Percentiles rank a stretch among this genome's conserved stretches.
These are phyloP conservation scores for Ophioceras dolichostomum DNA, from an alignment of 2,329 filamentous ascomycete genomes.

Conservation along the genomic window DNA sequence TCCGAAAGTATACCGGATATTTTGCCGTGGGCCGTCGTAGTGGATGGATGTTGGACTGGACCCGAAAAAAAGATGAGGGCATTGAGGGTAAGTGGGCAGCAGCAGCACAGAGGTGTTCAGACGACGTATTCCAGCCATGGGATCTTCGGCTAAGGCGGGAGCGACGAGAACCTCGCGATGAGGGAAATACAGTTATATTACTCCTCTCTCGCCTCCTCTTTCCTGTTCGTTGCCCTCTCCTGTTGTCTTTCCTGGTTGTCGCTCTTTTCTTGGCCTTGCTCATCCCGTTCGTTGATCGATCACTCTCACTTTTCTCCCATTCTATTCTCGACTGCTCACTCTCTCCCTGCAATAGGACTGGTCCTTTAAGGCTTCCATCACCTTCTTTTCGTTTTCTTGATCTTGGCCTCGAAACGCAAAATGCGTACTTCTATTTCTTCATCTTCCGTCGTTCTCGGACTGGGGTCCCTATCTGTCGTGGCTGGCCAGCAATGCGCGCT, in stretches of 20 bases:
- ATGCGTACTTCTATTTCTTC: constrained; percentile 1
- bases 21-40: too few relatives aligned
- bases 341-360: background rate
- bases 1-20: too few relatives aligned
- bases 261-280: too few relatives aligned
- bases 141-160: too few relatives aligned
- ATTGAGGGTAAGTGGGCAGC: too few relatives aligned
- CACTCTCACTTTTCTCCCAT: background rate
- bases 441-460: constrained; percentile 1
- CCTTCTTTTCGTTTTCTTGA: background rate
- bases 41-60: too few relatives aligned
- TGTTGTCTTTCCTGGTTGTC: background rate
- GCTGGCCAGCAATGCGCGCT: constrained; percentile 20
- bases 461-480: constrained; percentile 5
- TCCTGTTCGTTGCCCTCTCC: background rate
- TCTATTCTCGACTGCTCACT: background rate
- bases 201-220: background rate
- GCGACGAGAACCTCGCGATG: too few relatives aligned
- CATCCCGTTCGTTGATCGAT: constrained; percentile 2
- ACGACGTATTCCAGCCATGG: too few relatives aligned
- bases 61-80: too few relatives aligned
- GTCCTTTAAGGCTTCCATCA: background rate
- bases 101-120: too few relatives aligned
- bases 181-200: too few relatives aligned
- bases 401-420: too few relatives aligned